Evolutionary conservation across 495 filamentous ascomycete species (phyloP), one percentile per base, ranked within the genome.

Genomic region (Neurospora sp.): DNA sequence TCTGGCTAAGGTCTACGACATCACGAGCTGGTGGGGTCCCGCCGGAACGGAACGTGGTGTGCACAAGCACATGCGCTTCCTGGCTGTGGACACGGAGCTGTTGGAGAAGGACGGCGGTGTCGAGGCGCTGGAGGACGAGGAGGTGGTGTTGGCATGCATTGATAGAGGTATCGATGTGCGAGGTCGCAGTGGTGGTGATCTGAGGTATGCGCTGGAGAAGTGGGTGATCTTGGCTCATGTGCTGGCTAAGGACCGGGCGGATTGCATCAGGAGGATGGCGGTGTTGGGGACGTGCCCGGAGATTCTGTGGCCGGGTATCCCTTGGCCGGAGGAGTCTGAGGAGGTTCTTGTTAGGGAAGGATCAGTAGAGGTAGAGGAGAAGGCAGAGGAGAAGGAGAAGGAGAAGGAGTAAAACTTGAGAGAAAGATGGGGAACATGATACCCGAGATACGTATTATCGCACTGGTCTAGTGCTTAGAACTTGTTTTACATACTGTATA

Each of bases 41-140:
- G 72, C 69, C 80, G 76, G 39, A 70, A 72, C 18, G 72, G 40
- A 10, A 7, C 7, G 27, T 1, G 39, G 70, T 41, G 72, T 79
- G 37, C 18, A 71, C 23, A 54, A 41, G 23, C 79, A 81, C 71
- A 81, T 90, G 78, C 85, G 87, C 48, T 86, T 87, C 72, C 84
- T 88, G 69, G 86, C 88, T 73, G 78, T 16, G 54, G 81, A 86
- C 71, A 79, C 85, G 71, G 71, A 69, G 42, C 70, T 85, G 75
- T 37, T 86, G 9, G 46, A 76, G 20, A 54, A 74, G 39, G 81
- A 77, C 2, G 84, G 85, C 1, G 84, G 82, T 6, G 80, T 79
- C 14, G 35, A 46, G 2, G 78, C 71, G 27, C 75, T 86, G 12
- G 80, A 81, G 12, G 76, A 73, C 5, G 83, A 84, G 20, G 85